Percentiles rank a stretch among this genome's conserved stretches.
These are phyloP conservation scores for Annulohypoxylon truncatum DNA, from an alignment of 2,329 filamentous ascomycete genomes.

Conservation along the genomic window DNA sequence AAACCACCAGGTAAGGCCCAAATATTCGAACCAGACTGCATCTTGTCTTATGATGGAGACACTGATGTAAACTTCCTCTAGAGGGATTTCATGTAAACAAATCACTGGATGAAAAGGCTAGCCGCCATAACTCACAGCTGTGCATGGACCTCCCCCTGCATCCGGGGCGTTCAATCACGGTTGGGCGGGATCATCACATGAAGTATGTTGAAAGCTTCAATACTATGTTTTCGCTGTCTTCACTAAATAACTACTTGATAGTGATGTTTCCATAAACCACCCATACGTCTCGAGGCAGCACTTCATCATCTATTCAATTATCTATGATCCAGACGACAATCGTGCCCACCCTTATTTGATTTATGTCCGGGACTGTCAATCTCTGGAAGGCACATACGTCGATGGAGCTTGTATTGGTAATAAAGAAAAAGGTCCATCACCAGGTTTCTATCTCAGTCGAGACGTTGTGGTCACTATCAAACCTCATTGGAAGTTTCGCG, in stretches of 20 bases:
- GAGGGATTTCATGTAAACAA: slow-evolving; percentile 23
- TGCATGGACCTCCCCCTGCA: slow-evolving; percentile 37
- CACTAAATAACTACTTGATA: slow-evolving; percentile 39
- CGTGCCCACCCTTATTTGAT: slow-evolving; percentile 54
- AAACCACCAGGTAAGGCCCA: slow-evolving; percentile 24
- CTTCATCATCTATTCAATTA: slow-evolving; percentile 66
- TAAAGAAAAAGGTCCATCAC: slow-evolving; percentile 50
- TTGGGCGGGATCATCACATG: slow-evolving; percentile 36
- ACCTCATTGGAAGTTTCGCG: slow-evolving; percentile 53
- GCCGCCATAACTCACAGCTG: slow-evolving; percentile 4
- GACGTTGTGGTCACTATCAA: slow-evolving; percentile 61
- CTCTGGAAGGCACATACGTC: slow-evolving; percentile 65
- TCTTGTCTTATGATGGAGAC: neutral
- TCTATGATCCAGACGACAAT: slow-evolving; percentile 57
- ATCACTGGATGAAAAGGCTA: slow-evolving; percentile 14
- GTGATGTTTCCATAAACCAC: slow-evolving; percentile 56
- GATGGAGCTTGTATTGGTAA: slow-evolving; percentile 59
- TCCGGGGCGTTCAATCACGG: slow-evolving; percentile 21
- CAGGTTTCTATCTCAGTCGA: slow-evolving; percentile 61
- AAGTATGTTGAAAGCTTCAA: slow-evolving; percentile 32
- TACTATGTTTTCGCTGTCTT: neutral
- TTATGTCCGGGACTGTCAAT: slow-evolving; percentile 68
- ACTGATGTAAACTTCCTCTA: slow-evolving; percentile 2
- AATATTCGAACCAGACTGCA: neutral
- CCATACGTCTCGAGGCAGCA: slow-evolving; percentile 62